These are phyloP conservation scores for Bretschneidera sinensis DNA, from an alignment of 345 rosid genomes.

Conservation along the genomic window DNA sequence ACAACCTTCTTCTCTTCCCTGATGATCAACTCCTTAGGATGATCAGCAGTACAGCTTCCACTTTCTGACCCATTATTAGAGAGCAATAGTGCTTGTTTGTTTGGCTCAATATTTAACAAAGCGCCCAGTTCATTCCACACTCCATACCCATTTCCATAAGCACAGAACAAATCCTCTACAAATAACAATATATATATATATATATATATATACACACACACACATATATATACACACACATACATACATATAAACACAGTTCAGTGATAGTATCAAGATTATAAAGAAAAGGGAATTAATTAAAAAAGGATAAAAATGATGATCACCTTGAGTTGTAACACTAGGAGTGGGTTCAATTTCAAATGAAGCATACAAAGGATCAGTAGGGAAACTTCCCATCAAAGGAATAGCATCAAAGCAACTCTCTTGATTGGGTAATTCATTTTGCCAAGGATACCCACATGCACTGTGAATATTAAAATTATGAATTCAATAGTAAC, in stretches of 20 bases:
- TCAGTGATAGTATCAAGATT: too few relatives aligned
- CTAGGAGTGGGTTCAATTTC: slow-evolving; percentile 21
- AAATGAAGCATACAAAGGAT: slow-evolving; percentile 14
- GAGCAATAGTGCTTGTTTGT: not conserved
- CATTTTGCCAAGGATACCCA: slow-evolving; percentile 21
- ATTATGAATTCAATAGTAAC: too few relatives aligned
- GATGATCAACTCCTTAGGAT: slow-evolving; percentile 7
- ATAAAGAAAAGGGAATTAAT: too few relatives aligned
- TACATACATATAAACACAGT: too few relatives aligned
- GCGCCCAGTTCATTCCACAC: slow-evolving; percentile 31
- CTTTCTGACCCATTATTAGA: not conserved
- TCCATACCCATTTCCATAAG: slow-evolving; percentile 17
- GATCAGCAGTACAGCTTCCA: not conserved
- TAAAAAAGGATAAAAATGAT: too few relatives aligned
- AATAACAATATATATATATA: too few relatives aligned
- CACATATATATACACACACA: too few relatives aligned
- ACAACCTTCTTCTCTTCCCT: too few relatives aligned
- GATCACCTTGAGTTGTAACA: slow-evolving; percentile 29
- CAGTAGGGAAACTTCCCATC: slow-evolving; percentile 13
- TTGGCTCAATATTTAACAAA: slow-evolving; percentile 22
- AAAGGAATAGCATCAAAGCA: slow-evolving; percentile 18
- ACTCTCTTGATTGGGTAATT: slow-evolving; percentile 20
- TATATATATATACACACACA: too few relatives aligned
- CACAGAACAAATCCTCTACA: slow-evolving; percentile 9
- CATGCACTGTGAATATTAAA: slow-evolving; percentile 28